Evolutionary conservation across 2,329 filamentous ascomycete genomes (phyloP).

Genomic region (Zasmidium angulare): DNA sequence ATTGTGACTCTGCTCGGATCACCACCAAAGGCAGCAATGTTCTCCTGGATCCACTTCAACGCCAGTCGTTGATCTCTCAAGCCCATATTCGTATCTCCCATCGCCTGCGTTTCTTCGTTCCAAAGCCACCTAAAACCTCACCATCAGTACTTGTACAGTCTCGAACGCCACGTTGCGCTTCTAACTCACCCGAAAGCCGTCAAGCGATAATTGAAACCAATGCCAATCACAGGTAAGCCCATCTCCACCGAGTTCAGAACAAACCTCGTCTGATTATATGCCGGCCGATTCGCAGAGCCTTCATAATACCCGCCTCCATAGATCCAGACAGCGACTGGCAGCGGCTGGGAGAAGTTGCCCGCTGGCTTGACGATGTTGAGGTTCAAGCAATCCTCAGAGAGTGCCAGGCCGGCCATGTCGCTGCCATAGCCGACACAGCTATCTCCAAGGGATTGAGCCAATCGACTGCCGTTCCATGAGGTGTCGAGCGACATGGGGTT

Average conservation of each 20-base stretch:
- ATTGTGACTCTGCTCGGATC: constrained; percentile 47
- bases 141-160: neutral
- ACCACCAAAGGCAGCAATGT: constrained; percentile 61
- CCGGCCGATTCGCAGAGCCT: neutral
- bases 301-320: constrained; percentile 2
- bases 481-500: constrained; percentile 48
- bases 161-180: neutral
- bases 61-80: constrained; percentile 57
- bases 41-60: constrained; percentile 60
- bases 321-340: constrained; percentile 1
- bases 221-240: neutral
- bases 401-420: constrained; percentile 8
- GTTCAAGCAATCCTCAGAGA: neutral
- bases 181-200: neutral
- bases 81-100: constrained; percentile 24
- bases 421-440: constrained; percentile 52
- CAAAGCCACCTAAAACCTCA: neutral
- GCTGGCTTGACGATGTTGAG: neutral
- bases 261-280: constrained; percentile 2
- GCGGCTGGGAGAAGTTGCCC: neutral
- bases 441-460: constrained; percentile 46
- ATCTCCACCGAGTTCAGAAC: neutral
- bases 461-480: constrained; percentile 41
- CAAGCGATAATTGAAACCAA: neutral
- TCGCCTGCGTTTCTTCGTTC: neutral